These are phyloP conservation scores for Histomonas meleagridis DNA, from an alignment of 208 protist species.

Conservation along the genomic window DNA sequence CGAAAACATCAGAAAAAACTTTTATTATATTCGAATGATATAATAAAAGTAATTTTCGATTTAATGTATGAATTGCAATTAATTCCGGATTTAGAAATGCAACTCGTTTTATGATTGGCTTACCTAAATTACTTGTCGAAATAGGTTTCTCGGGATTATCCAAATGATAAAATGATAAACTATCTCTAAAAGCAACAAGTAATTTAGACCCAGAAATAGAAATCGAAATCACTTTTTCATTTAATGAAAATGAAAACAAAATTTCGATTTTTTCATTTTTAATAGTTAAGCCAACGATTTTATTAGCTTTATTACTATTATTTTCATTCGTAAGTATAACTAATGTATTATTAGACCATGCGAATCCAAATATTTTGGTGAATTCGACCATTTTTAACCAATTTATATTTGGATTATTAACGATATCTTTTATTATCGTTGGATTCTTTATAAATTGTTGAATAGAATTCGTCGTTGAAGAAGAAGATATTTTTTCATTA, in stretches of 20 bases:
- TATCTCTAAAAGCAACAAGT: background rate
- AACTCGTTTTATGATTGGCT: background rate
- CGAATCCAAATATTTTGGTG: too few species aligned
- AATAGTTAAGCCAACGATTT: too few species aligned
- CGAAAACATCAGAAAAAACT: background rate
- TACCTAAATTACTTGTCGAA: background rate
- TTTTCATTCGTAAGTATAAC: too few species aligned
- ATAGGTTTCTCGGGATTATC: background rate
- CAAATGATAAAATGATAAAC: background rate
- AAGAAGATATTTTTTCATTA: background rate
- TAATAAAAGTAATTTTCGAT: background rate
- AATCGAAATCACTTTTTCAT: too few species aligned
- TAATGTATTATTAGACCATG: too few species aligned
- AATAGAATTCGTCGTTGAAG: background rate
- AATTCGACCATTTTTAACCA: background rate
- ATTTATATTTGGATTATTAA: background rate
- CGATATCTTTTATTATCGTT: background rate
- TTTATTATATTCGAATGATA: background rate
- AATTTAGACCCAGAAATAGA: too few species aligned
- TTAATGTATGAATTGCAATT: background rate
- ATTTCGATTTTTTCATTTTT: too few species aligned
- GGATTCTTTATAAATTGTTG: background rate
- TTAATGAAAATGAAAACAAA: too few species aligned
- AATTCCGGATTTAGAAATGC: background rate
- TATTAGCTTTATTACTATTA: too few species aligned